Evolutionary conservation across 306 rosid genomes (phyloP), one percentile per base, ranked within the genome.

Genomic region (Vicia faba): DNA sequence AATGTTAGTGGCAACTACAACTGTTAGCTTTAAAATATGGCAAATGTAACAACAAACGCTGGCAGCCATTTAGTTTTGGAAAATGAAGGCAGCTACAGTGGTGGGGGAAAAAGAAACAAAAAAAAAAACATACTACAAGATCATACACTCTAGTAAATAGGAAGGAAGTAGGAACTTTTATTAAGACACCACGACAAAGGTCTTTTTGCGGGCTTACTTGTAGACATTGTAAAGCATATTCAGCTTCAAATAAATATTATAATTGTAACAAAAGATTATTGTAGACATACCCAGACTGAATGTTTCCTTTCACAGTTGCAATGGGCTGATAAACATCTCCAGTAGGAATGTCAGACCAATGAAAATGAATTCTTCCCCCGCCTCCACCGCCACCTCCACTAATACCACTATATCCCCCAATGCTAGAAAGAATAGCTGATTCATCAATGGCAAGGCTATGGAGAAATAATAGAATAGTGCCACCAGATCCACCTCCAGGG

Each of bases 401-500:
- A 69, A 71, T 68, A 76, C 77, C 63, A 70, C 95, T 79, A 78
- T 86, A 82, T 78, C 99, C 97, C 53, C 99, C 99, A 62, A 60
- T 61, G 78, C 91, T 90, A 18, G 99, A 90, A 82, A 95, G 96
- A 65, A 75, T 33, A 71, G 97, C 97, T 59, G 92, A 82, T 77
- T 87, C 83, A 49, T 74, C 84, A 75, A 95, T 80, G 59, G 65
- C 66, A 69, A 95, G 38, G 13, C 78, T 79, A 53, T 73, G 90
- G 77, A 95, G 84, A 87, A 95, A 95, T 73, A 88, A 15, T 60
- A 95, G 95, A 64, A 95, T 54, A 59, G 92, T 81, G 68, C 99
- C 99, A 72, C 99, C 99, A 78, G 99, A 95, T 55, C 95, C 99
- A 72, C 99, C 99, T 26, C 99, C 99, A 43, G 92, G 92, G 59